A percentile compares a stretch with the other conserved stretches of the same genome.
phyloP scores from a whole-genome alignment of 2,329 filamentous ascomycete genomes.

The Albophoma yamanashiensis region DNA sequence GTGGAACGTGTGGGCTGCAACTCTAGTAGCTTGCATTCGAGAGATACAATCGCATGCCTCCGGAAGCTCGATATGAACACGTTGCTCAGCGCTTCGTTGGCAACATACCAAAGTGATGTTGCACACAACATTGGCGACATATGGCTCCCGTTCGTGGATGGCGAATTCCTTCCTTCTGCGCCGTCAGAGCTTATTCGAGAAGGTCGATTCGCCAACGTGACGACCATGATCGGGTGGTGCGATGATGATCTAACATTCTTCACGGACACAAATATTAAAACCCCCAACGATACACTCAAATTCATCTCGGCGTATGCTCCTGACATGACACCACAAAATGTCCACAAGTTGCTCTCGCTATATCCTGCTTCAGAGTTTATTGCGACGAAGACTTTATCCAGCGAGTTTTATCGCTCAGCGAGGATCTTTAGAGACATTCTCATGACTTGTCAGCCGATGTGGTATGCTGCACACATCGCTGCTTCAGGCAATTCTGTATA shows the following conservation, averaged over 20 bases:
- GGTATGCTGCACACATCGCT: slow-evolving; percentile 27
- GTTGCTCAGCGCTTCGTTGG: slow-evolving; percentile 31
- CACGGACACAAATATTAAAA: slow-evolving; percentile 27
- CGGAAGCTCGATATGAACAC: slow-evolving; percentile 28
- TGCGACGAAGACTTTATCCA: slow-evolving; percentile 25
- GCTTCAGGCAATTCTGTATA: slow-evolving; percentile 28
- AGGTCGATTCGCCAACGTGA: slow-evolving; percentile 52
- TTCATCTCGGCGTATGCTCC: slow-evolving; percentile 30
- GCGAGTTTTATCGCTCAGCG: slow-evolving; percentile 38
- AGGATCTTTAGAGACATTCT: slow-evolving; percentile 40
- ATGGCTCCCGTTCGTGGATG: slow-evolving; percentile 36
- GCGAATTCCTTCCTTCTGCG: slow-evolving; percentile 26
- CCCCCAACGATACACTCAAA: slow-evolving; percentile 22
- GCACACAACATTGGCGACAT: slow-evolving; percentile 38
- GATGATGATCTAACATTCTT: slow-evolving; percentile 33
- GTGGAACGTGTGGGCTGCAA: slow-evolving; percentile 32
- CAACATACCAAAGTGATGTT: slow-evolving; percentile 28
- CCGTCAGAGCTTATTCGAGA: slow-evolving; percentile 41
- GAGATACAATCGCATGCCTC: slow-evolving; percentile 34
- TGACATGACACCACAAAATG: slow-evolving; percentile 17
- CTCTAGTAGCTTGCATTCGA: slow-evolving; percentile 25
- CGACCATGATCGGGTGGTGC: slow-evolving; percentile 47
- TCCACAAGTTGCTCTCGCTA: slow-evolving; percentile 31
- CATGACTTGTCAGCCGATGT: slow-evolving; percentile 36
- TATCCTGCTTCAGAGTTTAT: slow-evolving; percentile 39